Evolutionary conservation across 2,329 filamentous ascomycete species (phyloP), one percentile per base, ranked within the genome.

Genomic region (Gnomoniopsis sp.): DNA sequence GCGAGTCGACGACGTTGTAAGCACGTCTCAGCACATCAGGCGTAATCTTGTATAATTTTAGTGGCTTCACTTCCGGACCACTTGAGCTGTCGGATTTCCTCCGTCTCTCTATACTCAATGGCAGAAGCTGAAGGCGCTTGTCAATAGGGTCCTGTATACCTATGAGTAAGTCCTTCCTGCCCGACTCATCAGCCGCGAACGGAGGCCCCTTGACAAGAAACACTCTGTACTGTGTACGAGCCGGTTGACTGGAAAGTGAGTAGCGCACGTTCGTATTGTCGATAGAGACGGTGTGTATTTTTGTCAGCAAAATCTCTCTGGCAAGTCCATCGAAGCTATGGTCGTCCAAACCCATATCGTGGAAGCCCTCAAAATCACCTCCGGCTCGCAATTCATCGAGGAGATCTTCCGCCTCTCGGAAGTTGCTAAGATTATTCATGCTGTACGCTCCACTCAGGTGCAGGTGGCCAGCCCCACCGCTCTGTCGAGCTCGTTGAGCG

Each of bases 311-410:
- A n/a, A 93, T 80, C 69, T 93, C 89, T 59, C 88, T 86, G 17
- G 85, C 81, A 10, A 93, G 75, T 0, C 88, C 87, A 59, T 90
- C 88, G 60, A 88, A 85, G 61, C 85, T 84, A n/a, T 86, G 82
- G 67, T 90, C 88, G 55, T 89, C 86, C 22, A 91, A 76, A 1
- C 85, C 88, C 84, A 90, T 89, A 60, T 80, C 88, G 65, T 88
- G 82, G 57, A 91, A 86, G 0, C 86, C 87, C 64, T 90, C 87
- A 61, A 86, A 83, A 57, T 88, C 80, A 12, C 80, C 81, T 17
- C 84, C 80, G 21, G 80, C 79, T 47, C 85, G 82, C 17, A 89
- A 72, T 60, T 89, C 86, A 62, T 93, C 88, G 2, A 93, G 75
- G 1, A 90, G 76, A 46, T 82, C 81, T 66, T 91, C 89, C 11